Conservation (phyloP, 1,284 basidiomycete genomes). For the Sporisorium graminicola region DNA sequence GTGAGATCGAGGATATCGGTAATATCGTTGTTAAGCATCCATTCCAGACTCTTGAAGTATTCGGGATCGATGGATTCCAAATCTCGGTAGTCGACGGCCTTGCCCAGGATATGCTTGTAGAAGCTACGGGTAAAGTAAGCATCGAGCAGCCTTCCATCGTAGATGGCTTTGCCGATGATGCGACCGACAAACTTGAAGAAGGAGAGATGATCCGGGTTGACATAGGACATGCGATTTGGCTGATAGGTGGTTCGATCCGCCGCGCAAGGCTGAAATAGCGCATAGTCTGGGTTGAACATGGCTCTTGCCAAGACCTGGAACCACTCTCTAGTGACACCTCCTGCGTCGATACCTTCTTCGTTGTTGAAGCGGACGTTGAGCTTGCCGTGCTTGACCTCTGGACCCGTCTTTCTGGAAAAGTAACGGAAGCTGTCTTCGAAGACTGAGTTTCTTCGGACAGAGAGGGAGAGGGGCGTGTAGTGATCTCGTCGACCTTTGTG, state of each 20-base stretch:
- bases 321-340: constrained; percentile 98
- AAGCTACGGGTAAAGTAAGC: constrained; percentile 86
- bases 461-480: constrained; percentile 86
- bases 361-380: constrained; percentile 96
- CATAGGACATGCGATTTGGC: constrained; percentile 87
- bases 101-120: constrained; percentile 69
- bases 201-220: constrained; percentile 90
- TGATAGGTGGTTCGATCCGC: constrained; percentile 94
- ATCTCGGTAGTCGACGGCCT: constrained; percentile 67
- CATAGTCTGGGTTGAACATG: constrained; percentile 99
- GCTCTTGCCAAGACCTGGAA: constrained; percentile 96
- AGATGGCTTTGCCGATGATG: constrained; percentile 93
- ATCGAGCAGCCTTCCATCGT: constrained; percentile 93
- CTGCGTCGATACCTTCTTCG: constrained; percentile 98
- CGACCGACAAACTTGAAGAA: constrained; percentile 99
- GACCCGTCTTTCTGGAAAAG: constrained; percentile 88
- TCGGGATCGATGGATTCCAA: constrained; percentile 71
- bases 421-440: constrained; percentile 98
- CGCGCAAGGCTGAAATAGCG: constrained; percentile 89
- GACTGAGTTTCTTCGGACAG: constrained; percentile 90
- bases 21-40: constrained; percentile 73
- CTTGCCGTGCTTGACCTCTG: constrained; percentile 98
- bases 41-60: constrained; percentile 83
- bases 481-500: constrained; percentile 85
- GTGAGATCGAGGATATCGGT: constrained; percentile 81